phyloP scores from a whole-genome alignment of 495 filamentous ascomycete genomes.

The Talaromyces proteolyticus region DNA sequence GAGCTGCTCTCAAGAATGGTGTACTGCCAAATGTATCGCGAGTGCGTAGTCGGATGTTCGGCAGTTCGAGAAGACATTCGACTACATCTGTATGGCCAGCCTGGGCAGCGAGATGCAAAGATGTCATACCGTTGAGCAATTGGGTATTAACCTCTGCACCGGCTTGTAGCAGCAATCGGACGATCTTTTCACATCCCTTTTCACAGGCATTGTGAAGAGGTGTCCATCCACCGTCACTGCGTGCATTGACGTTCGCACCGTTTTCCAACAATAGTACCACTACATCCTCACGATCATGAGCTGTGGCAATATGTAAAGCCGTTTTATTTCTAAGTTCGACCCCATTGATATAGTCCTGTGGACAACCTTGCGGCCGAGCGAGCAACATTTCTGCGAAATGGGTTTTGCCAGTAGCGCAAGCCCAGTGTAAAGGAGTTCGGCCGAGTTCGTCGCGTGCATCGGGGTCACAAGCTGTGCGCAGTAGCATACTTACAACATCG shows the following conservation, averaged over 20 bases:
- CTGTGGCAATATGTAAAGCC: slow-evolving; percentile 52
- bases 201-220: slow-evolving; percentile 60
- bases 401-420: slow-evolving; percentile 54
- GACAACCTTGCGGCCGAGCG: slow-evolving; percentile 25
- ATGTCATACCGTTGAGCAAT: slow-evolving; percentile 53
- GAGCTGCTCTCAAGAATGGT: slow-evolving; percentile 52
- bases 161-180: slow-evolving; percentile 39
- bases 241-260: slow-evolving; percentile 46
- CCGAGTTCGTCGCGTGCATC: slow-evolving; percentile 44
- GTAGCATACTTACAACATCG: slow-evolving; percentile 38
- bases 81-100: slow-evolving; percentile 54
- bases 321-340: slow-evolving; percentile 55
- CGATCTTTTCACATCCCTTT: slow-evolving; percentile 44
- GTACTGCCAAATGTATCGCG: slow-evolving; percentile 59
- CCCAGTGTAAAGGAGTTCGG: slow-evolving; percentile 58
- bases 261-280: slow-evolving; percentile 48
- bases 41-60: slow-evolving; percentile 38
- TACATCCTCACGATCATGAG: slow-evolving; percentile 46
- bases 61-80: slow-evolving; percentile 39
- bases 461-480: slow-evolving; percentile 35
- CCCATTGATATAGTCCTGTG: slow-evolving; percentile 41
- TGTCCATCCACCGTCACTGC: slow-evolving; percentile 59
- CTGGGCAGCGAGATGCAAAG: slow-evolving; percentile 57
- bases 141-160: slow-evolving; percentile 51
- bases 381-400: slow-evolving; percentile 50